Base-by-base conservation (phyloP, 1,284 basidiomycete species). In the Puccinia triticina region DNA sequence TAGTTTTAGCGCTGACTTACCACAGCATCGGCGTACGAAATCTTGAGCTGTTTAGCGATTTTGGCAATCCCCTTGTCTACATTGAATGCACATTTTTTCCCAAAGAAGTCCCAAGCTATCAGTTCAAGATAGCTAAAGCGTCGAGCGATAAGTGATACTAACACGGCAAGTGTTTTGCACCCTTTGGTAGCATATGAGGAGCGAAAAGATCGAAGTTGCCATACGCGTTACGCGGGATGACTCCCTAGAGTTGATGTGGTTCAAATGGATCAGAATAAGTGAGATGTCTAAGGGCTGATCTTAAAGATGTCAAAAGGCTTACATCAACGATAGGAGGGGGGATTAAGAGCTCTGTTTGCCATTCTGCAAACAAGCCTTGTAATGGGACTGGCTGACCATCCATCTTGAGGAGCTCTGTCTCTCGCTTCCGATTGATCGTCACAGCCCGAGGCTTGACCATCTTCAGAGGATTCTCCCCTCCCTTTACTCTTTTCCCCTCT, bases 171-270 rank as follows among this genome's bases (percentile, higher is more conserved):
- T 98, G 94, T 0, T 90, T 92, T 3, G 91, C 94, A 21, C 96
- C 96, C 76, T 88, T 88, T 0, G 97, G 97, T 34, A 99, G 90
- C 96, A 99, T 99, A 0, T 93, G 92, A 34, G 94, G 93, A 7
- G 94, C 93, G 87, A 97, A 99, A 40, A 99, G 88, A 88, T 99
- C 96, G 84, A 99, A 93, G 87, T 98, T 98, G 29, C 97, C 97
- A 87, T 97, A 99, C 83, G 92, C 91, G 85, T 99, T 99, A 88
- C 93, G 96, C 5, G 95, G 95, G 55, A 99, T 91, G 86, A 91
- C 91, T 29, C 97, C 96, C 93, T 98, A 29, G 32, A 32, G 61
- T 64, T 37, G 61, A 64, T 37, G 57, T 59, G 57, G 57, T 43
- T 43, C 0, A 34, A 12, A 10, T 55, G 23, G 43, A 26, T 46